phyloP scores from a whole-genome alignment of 306 rosid genomes.

The Trifolium pratense region DNA sequence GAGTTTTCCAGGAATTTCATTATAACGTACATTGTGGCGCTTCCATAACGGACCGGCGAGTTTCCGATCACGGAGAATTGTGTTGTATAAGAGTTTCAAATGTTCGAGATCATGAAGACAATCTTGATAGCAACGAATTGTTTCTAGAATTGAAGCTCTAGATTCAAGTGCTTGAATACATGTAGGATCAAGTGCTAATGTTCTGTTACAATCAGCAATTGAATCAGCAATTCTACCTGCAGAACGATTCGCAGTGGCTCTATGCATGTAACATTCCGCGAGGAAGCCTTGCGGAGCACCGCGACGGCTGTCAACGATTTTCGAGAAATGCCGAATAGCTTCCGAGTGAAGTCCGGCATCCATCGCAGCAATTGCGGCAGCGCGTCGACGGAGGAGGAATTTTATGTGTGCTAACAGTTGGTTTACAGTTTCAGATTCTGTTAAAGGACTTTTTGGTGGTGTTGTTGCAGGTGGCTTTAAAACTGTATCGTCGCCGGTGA shows the following conservation, averaged over 20 bases:
- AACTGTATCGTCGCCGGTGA: constrained; percentile 40
- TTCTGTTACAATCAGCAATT: constrained; percentile 81
- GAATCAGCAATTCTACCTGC: constrained; percentile 81
- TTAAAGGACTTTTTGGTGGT: constrained; percentile 53
- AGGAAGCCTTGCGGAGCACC: constrained; percentile 91
- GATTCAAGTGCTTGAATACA: constrained; percentile 83
- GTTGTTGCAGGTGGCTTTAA: constrained; percentile 40
- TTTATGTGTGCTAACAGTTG: constrained; percentile 81
- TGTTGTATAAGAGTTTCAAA: constrained; percentile 76
- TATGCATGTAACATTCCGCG: constrained; percentile 82
- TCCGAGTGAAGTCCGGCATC: constrained; percentile 86
- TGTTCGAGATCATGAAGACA: constrained; percentile 87
- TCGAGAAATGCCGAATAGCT: constrained; percentile 87
- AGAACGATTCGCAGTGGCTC: constrained; percentile 65
- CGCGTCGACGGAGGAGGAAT: constrained; percentile 79
- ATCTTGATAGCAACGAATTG: constrained; percentile 75
- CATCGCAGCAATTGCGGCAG: constrained; percentile 85
- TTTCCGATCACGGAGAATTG: constrained; percentile 81
- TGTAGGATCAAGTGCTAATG: constrained; percentile 71
- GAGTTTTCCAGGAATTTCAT: constrained; percentile 77
- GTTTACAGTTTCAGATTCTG: constrained; percentile 64
- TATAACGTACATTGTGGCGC: constrained; percentile 66
- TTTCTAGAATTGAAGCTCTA: constrained; percentile 68
- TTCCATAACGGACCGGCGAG: constrained; percentile 89
- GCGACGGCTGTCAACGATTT: constrained; percentile 89